Base-by-base conservation (phyloP, 345 rosid species). In the Eucalyptus polybractea region DNA sequence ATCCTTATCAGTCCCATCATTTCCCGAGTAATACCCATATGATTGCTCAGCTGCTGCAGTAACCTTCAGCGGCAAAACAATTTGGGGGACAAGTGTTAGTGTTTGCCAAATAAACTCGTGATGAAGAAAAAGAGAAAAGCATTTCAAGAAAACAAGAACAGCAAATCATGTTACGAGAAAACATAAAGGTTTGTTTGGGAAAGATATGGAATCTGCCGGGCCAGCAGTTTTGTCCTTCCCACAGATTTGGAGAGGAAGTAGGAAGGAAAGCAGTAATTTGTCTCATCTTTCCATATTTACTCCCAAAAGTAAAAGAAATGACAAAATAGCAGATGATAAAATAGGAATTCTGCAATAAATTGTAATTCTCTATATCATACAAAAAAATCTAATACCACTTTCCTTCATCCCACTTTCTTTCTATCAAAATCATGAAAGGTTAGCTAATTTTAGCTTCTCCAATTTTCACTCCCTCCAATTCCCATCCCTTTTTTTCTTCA, bases 1-100 rank as follows among this genome's bases (percentile, higher is more conserved):
- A 93, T 96, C 99, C 91, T 93, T 93, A 90, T 95, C 98, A 85
- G 96, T 94, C 89, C 99, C 99, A 92, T 95, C 95, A 94, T 96
- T 93, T 92, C 99, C 99, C 88, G 94, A 92, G 92, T 97, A 97
- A 93, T 95, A 97, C 91, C 96, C 88, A 87, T 94, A 97, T 90
- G 99, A 92, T 86, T 95, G 99, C 60, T 92, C 95, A 89, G 94
- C 91, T 88, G 91, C 90, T 86, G 94, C 92, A 87, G 91, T 89
- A 44, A 95, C 94, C 95, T 95, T 92, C 91, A 89, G 87, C 33
- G 47, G 67, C 60, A 53, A 93, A 51, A 49, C 86, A 89, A 90
- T 88, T 58, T 87, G 31, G 87, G 58, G 29, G 85, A 76, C 85
- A 21, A 40, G 85, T 76, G 22, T 76, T 42, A 40, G 29, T 40